These are phyloP conservation scores for Rhypophila decipiens DNA, from an alignment of 495 filamentous ascomycete species.

Conservation along the genomic window DNA sequence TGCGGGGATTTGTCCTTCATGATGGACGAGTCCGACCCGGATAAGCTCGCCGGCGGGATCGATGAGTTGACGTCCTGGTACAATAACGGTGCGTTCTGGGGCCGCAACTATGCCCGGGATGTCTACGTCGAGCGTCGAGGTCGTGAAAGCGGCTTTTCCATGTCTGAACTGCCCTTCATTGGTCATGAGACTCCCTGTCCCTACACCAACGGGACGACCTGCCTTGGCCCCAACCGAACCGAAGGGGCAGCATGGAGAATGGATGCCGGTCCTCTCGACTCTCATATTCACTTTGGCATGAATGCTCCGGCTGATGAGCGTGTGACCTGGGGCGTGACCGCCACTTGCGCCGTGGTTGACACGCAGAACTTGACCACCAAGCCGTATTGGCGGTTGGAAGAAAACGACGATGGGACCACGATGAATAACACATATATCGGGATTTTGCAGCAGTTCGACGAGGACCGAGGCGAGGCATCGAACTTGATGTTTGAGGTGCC, in stretches of 20 bases:
- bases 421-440: conserved; percentile 1
- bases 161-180: not conserved
- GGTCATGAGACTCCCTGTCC: not conserved
- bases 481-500: conserved; percentile 2
- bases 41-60: not conserved
- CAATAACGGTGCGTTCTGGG: not conserved
- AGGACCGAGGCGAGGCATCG: not conserved
- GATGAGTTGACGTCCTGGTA: not conserved
- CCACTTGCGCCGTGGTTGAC: not conserved
- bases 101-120: not conserved
- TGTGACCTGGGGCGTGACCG: not conserved
- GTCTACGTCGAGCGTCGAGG: not conserved
- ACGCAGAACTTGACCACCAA: not conserved
- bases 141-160: not conserved
- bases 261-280: not conserved
- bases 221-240: not conserved
- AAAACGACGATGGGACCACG: not conserved
- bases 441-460: not conserved
- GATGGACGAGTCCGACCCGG: not conserved
- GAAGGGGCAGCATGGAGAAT: not conserved
- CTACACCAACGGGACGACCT: not conserved
- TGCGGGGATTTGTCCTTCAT: not conserved
- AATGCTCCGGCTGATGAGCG: not conserved
- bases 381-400: not conserved
- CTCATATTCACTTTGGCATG: conserved; percentile 1